Evolutionary conservation across 2,329 filamentous ascomycete genomes (phyloP), one percentile per base, ranked within the genome.

Genomic region (Monosporascus sp.): DNA sequence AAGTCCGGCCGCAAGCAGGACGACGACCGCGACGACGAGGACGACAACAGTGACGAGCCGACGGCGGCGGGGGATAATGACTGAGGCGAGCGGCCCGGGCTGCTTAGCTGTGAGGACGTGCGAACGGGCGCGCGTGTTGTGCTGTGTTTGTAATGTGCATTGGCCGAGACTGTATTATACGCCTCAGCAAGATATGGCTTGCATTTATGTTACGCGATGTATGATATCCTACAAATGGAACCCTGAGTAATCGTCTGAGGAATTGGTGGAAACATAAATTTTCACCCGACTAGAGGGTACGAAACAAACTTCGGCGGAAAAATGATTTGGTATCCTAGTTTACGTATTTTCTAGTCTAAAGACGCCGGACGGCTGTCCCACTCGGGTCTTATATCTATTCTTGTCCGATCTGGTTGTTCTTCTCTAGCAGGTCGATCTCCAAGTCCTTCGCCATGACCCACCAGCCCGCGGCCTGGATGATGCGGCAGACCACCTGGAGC

Each of bases 381-480:
- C 27, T 31, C 19, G 16, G 26, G 34, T 8, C 49, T 50, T 44
- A 8, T 27, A 45, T 50, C 36, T 43, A n/a, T 37, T 26, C 52
- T 49, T 47, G 34, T 40, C 38, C 47, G 43, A 20, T 16, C 17
- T 41, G 17, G 17, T 20, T 19, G 17, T 41, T 41, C 38, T 41
- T 41, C 38, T 41, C 43, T 24, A 51, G 38, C 37, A 49, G 51
- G 49, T 61, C 63, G 52, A 76, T 62, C 50, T 74, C 70, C 41
- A 76, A 69, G 53, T 74, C 70, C 57, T 81, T 74, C 14, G 71
- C 76, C 41, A 72, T 71, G 5, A 77, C 79, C 61, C 80, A 91
- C 83, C 87, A 93, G 22, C 86, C 82, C 4, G 86, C 87, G 3
- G 90, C 89, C 60, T 84, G 81, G 52, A 94, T 83, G 59, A 95